Evolutionary conservation across 176 grass and related monocot genomes (phyloP), one percentile per base, ranked within the genome.

Genomic region (Hordeum marinum): DNA sequence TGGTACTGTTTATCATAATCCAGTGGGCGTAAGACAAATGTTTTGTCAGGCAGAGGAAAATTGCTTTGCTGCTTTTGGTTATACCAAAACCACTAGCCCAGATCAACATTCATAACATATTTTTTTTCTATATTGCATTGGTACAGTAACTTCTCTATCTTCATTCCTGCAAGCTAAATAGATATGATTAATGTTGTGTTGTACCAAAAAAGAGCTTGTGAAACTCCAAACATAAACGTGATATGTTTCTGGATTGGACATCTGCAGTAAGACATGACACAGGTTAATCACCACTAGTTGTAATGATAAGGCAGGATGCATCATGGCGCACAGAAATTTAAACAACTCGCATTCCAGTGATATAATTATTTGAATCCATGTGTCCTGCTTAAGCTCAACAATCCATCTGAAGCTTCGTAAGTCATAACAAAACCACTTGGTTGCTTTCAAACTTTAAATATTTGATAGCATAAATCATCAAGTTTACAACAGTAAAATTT

Each of bases 161-260:
- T 70, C 0, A 23, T 3, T 27, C 18, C 35, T 13, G 20, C 7
- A 36, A 50, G 1, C 2, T 68, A 76, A 32, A 59, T 35, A 66
- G 9, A 11, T 64, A 63, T 25, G 29, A 50, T 41, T 54, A 7
- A 57, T 21, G 7, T 57, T 57, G 54, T 35, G 14, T 1, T 25
- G 52, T 37, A 18, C 6, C 59, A 21, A 21, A 2, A 42, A 60
- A 35, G 11, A 63, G 26, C 29, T 69, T 78, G 43, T 25, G 46
- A 78, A 55, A 59, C 2, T 17, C 11, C 68, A 72, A 82, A 59
- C n/a, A 69, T 54, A 32, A 20, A 45, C 9, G 36, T 45, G 25
- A 70, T 48, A 25, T 43, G 52, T 65, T 75, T 48, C 18, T 68
- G 24, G 45, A 79, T 8, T 80, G 27, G n/a, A 86, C 65, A 80